A percentile compares a stretch with the other conserved stretches of the same genome.
Evolutionary conservation across 202 grass and related monocot genomes (phyloP).

Genomic region (Hordeum pubiflorum): DNA sequence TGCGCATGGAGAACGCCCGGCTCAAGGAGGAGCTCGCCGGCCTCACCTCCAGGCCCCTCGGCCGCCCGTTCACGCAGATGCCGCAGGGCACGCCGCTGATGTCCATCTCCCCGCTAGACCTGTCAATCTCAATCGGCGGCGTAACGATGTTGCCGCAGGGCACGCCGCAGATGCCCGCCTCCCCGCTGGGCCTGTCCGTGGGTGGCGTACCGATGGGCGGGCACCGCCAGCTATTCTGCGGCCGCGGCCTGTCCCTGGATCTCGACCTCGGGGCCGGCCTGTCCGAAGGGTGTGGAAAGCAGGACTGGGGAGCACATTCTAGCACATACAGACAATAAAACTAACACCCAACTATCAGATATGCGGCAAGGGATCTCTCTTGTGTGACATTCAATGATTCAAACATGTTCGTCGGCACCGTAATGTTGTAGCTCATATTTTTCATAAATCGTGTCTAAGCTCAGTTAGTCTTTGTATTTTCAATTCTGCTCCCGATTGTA

Average conservation of each 20-base stretch:
- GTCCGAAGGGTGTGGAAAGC: not conserved
- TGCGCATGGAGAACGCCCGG: conserved; percentile 75
- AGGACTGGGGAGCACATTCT: no score
- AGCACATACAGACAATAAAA: no score
- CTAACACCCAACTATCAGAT: no score
- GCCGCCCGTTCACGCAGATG: conserved; percentile 65
- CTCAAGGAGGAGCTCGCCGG: conserved; percentile 82
- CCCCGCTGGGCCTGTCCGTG: conserved; percentile 54
- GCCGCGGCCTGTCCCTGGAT: not conserved
- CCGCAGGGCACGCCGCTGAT: conserved; percentile 24
- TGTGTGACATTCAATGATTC: no score
- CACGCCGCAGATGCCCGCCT: conserved; percentile 29
- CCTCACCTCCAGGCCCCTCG: conserved; percentile 69
- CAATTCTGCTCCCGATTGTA: no score
- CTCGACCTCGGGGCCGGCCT: not conserved
- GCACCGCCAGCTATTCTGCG: no score
- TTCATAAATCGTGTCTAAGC: no score
- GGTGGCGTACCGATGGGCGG: not conserved
- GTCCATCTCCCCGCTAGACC: conserved; percentile 45
- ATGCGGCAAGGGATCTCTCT: no score
- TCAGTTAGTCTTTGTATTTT: no score
- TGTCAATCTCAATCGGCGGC: conserved; percentile 42
- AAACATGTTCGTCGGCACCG: no score
- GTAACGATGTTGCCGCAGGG: not conserved
- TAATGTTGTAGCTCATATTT: no score